Evolutionary conservation across 2,329 filamentous ascomycete genomes (phyloP).

Genomic region (Cercospora sp.): DNA sequence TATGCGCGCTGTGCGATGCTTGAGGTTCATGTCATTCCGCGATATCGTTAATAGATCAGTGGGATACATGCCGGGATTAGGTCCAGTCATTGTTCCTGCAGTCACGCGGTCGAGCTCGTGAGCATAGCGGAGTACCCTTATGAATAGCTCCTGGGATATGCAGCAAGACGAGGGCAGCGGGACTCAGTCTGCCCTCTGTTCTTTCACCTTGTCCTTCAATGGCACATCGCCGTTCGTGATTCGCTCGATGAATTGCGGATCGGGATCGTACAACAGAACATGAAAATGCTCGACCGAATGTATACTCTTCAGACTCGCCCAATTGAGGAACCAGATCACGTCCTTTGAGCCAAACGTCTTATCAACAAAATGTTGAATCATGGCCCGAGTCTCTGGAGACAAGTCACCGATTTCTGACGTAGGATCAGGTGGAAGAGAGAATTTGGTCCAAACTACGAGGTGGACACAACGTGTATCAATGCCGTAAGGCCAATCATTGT

Average conservation of each 20-base stretch:
- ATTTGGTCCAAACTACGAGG: constrained; percentile 92
- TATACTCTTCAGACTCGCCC: constrained; percentile 79
- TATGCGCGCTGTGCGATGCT: neutral
- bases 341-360: constrained; percentile 60
- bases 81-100: neutral
- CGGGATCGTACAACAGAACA: constrained; percentile 81
- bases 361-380: constrained; percentile 71
- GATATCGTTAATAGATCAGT: neutral
- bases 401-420: constrained; percentile 59
- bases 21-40: neutral
- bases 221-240: constrained; percentile 76
- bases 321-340: constrained; percentile 91
- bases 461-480: constrained; percentile 77
- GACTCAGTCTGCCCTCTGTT: neutral
- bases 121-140: neutral
- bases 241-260: constrained; percentile 65
- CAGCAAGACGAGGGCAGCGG: neutral
- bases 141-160: neutral
- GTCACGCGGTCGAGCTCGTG: neutral
- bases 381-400: constrained; percentile 60
- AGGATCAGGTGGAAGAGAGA: constrained; percentile 70
- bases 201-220: constrained; percentile 43
- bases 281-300: constrained; percentile 91
- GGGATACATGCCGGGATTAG: neutral
- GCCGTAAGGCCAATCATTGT: constrained; percentile 95